Base-by-base conservation (phyloP, 495 filamentous ascomycete genomes). In the Pyronema omphalodes region DNA sequence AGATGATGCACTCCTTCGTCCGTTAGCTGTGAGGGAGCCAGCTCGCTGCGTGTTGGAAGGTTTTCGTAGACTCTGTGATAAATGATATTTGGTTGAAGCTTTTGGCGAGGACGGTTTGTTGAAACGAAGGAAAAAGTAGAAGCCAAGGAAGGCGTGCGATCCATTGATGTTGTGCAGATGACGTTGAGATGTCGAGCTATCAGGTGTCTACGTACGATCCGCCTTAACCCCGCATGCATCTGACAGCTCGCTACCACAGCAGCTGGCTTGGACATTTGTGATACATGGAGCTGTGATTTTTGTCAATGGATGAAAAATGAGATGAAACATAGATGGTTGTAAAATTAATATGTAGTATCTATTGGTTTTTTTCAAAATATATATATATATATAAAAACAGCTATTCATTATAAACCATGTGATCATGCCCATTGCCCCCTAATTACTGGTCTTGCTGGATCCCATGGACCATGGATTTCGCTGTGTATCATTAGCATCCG, bases 401-500 rank as follows among this genome's bases (percentile, higher is more conserved):
- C 23, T 29, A 29, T 29, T 29, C 23, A 29, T 29, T 29, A 29
- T 29, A 29, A 29, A 29, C 23, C 23, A 29, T 29, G 5, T 29
- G 23, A 29, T 29, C 23, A 64, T 19, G 59, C 62, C 63, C 63
- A 66, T 29, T 66, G 63, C 34, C 59, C 50, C 29, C 69, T 60
- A 51, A 83, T 80, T 50, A 96, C 81, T 6, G 91, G 91, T 61
- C 89, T 73, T 3, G 91, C 91, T 14, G 93, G 88, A 73, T 98
- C 91, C 91, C 91, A 98, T 3, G 91, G 91, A 34, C 91, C 91
- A 62, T 86, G 85, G 54, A 98, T 95, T 66, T 95, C 91, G 69
- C 61, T 64, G 17, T 54, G 1, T 3, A 34, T 18, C n/a, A 19
- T 43, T 44, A 40, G 37, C 33, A 53, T 19, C 15, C 7, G 47